A percentile compares a stretch with the other conserved stretches of the same genome.
phyloP scores from a whole-genome alignment of 139 green algal genomes.

The Tetratostichococcus sp. region DNA sequence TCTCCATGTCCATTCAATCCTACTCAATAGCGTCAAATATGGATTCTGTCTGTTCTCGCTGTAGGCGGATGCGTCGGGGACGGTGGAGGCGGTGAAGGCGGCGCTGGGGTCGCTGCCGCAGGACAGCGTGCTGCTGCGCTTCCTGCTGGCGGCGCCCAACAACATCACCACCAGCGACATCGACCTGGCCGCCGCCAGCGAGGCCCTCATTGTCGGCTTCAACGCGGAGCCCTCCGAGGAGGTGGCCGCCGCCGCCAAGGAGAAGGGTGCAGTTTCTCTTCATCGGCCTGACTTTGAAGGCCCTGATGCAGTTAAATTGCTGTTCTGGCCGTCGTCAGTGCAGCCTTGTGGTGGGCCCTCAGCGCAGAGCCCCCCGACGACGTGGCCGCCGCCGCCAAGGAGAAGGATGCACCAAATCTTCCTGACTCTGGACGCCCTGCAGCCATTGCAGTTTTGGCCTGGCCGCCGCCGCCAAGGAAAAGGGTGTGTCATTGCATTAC shows the following conservation, averaged over 20 bases:
- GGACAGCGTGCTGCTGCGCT: conserved; percentile 83
- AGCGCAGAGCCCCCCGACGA: conserved; percentile 65
- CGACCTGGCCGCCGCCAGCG: conserved; percentile 80
- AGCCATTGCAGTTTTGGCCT: no score
- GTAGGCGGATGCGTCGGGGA: conserved; percentile 79
- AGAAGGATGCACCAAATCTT: conserved; percentile 8
- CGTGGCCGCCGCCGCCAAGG: conserved; percentile 72
- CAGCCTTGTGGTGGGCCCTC: conserved; percentile 79
- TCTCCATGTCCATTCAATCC: neutral
- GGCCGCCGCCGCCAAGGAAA: conserved; percentile 78
- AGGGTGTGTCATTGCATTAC: no score
- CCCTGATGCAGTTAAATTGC: no score
- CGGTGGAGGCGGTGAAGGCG: conserved; percentile 85
- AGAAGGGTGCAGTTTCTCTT: conserved; percentile 10
- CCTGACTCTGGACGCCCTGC: no score
- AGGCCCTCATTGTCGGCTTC: conserved; percentile 79
- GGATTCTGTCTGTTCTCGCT: neutral
- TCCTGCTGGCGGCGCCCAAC: conserved; percentile 77
- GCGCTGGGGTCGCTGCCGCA: conserved; percentile 83
- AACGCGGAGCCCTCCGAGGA: conserved; percentile 66
- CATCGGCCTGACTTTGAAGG: no score
- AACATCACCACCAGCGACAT: conserved; percentile 86
- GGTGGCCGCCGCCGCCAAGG: conserved; percentile 72
- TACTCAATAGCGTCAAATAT: no score
- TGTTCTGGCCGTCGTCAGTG: conserved; percentile 76